Evolutionary conservation across 345 rosid genomes (phyloP).

Genomic region (Psidium friedrichsthalianum): DNA sequence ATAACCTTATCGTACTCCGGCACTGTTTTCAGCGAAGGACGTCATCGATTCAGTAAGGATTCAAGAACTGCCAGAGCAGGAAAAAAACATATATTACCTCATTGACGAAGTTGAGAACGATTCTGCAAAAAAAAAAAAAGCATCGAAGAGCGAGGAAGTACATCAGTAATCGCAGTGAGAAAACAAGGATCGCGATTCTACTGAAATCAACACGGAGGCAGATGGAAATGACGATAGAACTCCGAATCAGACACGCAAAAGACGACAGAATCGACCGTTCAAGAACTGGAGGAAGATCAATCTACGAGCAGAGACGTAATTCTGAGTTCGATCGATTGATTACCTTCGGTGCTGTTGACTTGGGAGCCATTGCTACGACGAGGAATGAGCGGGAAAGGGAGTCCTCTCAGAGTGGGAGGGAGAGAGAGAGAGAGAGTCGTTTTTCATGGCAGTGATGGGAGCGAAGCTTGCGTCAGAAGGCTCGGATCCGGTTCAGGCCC

Average conservation of each 20-base stretch:
- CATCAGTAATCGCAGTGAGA: not conserved
- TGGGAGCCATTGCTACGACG: not conserved
- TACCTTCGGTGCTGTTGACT: not conserved
- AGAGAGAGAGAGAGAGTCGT: not conserved
- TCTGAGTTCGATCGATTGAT: not conserved
- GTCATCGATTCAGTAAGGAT: not conserved
- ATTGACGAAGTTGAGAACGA: not conserved
- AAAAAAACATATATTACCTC: not conserved
- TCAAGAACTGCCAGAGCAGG: not conserved
- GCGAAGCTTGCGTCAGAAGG: not conserved
- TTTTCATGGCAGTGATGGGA: not conserved
- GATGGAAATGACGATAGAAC: not conserved
- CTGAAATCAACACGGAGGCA: not conserved
- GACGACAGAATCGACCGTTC: not conserved
- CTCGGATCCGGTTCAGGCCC: not conserved
- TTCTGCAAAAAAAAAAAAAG: not conserved
- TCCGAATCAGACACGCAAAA: not conserved
- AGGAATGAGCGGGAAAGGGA: not conserved
- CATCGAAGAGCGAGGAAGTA: not conserved
- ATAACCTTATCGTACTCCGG: not conserved
- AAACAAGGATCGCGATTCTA: not conserved
- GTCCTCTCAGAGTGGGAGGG: too few relatives aligned
- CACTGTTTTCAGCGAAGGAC: too few relatives aligned
- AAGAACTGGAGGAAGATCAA: not conserved
- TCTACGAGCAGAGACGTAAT: too few relatives aligned